These are phyloP conservation scores for Acorus calamus DNA, from an alignment of 106 monocot genomes.

Conservation along the genomic window DNA sequence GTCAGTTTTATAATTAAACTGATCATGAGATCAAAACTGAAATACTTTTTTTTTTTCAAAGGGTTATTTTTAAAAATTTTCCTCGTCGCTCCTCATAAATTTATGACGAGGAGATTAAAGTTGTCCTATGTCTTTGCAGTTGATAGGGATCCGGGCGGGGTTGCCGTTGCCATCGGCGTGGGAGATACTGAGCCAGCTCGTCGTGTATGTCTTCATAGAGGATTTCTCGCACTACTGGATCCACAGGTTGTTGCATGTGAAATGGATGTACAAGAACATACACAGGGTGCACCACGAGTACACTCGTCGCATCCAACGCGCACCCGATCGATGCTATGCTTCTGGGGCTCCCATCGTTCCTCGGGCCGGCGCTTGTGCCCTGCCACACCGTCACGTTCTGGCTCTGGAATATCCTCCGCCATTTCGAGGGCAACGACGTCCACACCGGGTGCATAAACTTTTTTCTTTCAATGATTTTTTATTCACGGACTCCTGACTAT, in stretches of 20 bases:
- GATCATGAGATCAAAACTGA: no score
- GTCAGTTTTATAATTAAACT: no score
- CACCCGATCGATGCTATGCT: conserved; percentile 87
- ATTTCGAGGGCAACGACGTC: conserved; percentile 82
- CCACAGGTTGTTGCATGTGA: conserved; percentile 51
- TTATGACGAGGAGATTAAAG: no score
- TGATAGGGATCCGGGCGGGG: conserved; percentile 72
- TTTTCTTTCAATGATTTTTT: no score
- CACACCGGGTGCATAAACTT: conserved; percentile 59
- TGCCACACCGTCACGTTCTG: conserved; percentile 87
- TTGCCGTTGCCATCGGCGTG: conserved; percentile 54
- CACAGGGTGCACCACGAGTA: conserved; percentile 87
- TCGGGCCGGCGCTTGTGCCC: conserved; percentile 69
- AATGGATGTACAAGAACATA: conserved; percentile 89
- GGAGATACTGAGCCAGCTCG: conserved; percentile 56
- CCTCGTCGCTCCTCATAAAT: no score
- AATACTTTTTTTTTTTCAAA: no score
- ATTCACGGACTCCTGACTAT: no score
- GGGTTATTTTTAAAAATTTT: no score
- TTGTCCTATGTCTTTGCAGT: conserved; percentile 22
- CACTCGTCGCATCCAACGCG: conserved; percentile 86
- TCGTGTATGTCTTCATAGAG: conserved; percentile 78
- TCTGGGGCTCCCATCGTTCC: conserved; percentile 74
- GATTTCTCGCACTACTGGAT: conserved; percentile 95
- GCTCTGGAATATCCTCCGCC: conserved; percentile 77